Evolutionary conservation across 371 early-diverging fungal genomes (phyloP).

Genomic region (Lichtheimia hyalospora): DNA sequence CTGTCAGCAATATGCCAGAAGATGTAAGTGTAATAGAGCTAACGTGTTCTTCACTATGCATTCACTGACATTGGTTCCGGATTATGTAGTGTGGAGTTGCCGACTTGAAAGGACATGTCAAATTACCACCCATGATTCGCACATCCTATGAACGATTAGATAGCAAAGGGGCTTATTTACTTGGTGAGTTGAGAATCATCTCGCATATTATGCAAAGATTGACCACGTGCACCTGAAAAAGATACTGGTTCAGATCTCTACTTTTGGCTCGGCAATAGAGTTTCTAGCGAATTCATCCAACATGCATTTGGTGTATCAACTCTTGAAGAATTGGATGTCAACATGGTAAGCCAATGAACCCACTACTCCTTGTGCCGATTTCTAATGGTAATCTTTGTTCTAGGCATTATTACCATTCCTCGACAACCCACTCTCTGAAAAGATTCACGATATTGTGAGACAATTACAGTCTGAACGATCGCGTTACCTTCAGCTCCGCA

Average conservation of each 20-base stretch:
- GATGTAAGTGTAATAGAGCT: slow-evolving; percentile 36
- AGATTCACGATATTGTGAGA: slow-evolving; percentile 61
- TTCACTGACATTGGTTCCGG: not conserved
- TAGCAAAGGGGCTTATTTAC: slow-evolving; percentile 72
- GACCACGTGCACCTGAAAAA: slow-evolving; percentile 20
- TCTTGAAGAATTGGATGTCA: slow-evolving; percentile 73
- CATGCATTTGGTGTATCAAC: slow-evolving; percentile 76
- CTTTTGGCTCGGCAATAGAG: slow-evolving; percentile 87
- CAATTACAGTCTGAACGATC: slow-evolving; percentile 59
- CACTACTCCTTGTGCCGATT: not conserved
- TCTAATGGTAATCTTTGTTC: not conserved
- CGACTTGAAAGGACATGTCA: slow-evolving; percentile 39
- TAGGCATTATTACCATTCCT: slow-evolving; percentile 40
- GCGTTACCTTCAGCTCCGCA: slow-evolving; percentile 36
- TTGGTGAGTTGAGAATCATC: slow-evolving; percentile 22
- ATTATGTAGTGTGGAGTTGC: slow-evolving; percentile 28
- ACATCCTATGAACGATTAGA: slow-evolving; percentile 79
- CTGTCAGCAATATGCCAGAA: slow-evolving; percentile 63
- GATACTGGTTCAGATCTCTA: slow-evolving; percentile 82
- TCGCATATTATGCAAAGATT: too few relatives aligned
- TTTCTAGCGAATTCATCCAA: slow-evolving; percentile 59
- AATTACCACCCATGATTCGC: slow-evolving; percentile 73
- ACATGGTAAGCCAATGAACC: slow-evolving; percentile 49
- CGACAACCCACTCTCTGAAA: slow-evolving; percentile 58
- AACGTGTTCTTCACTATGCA: not conserved